Percentiles rank a stretch among this genome's conserved stretches.
Evolutionary conservation across 495 filamentous ascomycete species (phyloP).

Genomic region (Beverwykella pulmonaria): DNA sequence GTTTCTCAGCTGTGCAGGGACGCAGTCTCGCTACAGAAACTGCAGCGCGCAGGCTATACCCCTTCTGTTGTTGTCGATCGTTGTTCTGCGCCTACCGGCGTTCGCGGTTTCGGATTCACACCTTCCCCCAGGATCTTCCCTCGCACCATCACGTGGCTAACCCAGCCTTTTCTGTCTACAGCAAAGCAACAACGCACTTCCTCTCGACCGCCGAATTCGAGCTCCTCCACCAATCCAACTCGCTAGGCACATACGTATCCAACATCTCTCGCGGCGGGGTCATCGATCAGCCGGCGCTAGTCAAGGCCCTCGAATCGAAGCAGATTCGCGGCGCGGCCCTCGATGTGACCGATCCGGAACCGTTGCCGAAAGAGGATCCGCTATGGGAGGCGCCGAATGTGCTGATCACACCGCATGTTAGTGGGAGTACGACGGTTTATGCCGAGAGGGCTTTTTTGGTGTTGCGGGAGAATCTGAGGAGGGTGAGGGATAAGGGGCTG

Average conservation of each 20-base stretch:
- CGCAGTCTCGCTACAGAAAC: not conserved
- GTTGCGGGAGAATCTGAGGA: conserved; percentile 62
- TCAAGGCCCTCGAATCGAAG: conserved; percentile 59
- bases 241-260: conserved; percentile 73
- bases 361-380: conserved; percentile 67
- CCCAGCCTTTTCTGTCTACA: too few relatives aligned
- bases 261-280: conserved; percentile 78
- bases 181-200: conserved; percentile 61
- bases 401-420: conserved; percentile 79
- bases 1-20: conserved; percentile 6
- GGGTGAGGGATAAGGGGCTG: conserved; percentile 55
- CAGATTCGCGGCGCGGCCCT: conserved; percentile 71
- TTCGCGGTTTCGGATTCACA: not conserved
- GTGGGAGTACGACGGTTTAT: conserved; percentile 63
- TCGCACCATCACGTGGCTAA: not conserved
- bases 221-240: conserved; percentile 58
- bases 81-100: too few relatives aligned
- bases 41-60: not conserved
- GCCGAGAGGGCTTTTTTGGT: conserved; percentile 62
- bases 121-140: not conserved
- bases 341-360: conserved; percentile 88
- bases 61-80: too few relatives aligned
- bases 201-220: conserved; percentile 67
- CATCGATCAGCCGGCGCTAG: conserved; percentile 68
- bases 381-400: conserved; percentile 76